These are phyloP conservation scores for Candida sp. DNA, from an alignment of 1,139 yeast species.

Conservation along the genomic window DNA sequence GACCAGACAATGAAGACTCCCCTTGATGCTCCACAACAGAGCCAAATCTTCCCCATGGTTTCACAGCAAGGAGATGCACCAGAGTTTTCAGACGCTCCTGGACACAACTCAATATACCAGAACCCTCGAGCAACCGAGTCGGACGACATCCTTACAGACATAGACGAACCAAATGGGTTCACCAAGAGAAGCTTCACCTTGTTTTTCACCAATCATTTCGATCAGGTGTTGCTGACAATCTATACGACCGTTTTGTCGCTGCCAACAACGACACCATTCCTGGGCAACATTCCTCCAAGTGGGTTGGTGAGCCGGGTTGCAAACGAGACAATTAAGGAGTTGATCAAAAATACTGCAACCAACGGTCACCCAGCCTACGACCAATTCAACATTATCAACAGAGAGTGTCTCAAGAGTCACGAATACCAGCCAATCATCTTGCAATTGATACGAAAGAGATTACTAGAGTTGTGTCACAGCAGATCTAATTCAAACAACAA, in stretches of 20 bases:
- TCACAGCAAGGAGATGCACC: conserved; percentile 1
- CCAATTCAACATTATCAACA: conserved; percentile 34
- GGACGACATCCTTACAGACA: conserved; percentile 48
- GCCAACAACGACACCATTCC: conserved; percentile 53
- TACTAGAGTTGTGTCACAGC: conserved; percentile 42
- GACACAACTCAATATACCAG: conserved; percentile 18
- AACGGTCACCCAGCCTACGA: conserved; percentile 33
- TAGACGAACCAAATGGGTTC: conserved; percentile 33
- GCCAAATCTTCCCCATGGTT: conserved; percentile 7
- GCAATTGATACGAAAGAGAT: conserved; percentile 46
- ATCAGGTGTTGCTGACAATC: conserved; percentile 38
- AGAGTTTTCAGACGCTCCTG: conserved; percentile 14
- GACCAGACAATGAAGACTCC: conserved; percentile 52
- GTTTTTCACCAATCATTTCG: conserved; percentile 40
- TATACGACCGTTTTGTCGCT: conserved; percentile 41
- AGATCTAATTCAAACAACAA: conserved; percentile 16
- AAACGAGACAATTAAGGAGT: conserved; percentile 39
- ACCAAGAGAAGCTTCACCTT: conserved; percentile 35
- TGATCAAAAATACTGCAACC: conserved; percentile 23
- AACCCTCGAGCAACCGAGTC: conserved; percentile 42
- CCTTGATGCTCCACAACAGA: conserved; percentile 31
- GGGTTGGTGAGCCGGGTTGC: conserved; percentile 50
- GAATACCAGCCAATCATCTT: conserved; percentile 46
- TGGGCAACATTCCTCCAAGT: conserved; percentile 48
- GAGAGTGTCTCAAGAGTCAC: conserved; percentile 35